Percentiles rank a stretch among this genome's conserved stretches.
Conservation (phyloP, 2,329 filamentous ascomycete genomes). For the Aureobasidium leucospermi region DNA sequence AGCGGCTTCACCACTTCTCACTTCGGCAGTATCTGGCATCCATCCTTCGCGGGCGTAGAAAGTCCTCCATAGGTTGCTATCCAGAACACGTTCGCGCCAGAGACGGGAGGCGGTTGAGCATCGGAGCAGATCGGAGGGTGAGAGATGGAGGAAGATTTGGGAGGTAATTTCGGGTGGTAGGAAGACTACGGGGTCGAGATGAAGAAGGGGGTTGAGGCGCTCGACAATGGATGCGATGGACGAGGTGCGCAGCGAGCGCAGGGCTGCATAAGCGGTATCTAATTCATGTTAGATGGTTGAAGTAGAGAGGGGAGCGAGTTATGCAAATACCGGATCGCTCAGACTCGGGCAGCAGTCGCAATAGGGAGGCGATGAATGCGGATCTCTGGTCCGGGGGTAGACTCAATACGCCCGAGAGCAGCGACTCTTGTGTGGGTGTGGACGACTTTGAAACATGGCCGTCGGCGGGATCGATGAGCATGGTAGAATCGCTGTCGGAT, state of each 20-base stretch:
- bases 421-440: slow-evolving; percentile 3
- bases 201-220: slow-evolving; percentile 71
- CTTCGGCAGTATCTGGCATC: slow-evolving; percentile 32
- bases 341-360: slow-evolving; percentile 7
- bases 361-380: slow-evolving; percentile 10
- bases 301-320: not conserved
- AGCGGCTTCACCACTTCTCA: slow-evolving; percentile 20
- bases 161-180: slow-evolving; percentile 87
- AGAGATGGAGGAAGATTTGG: slow-evolving; percentile 79
- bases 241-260: slow-evolving; percentile 72
- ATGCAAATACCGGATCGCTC: slow-evolving; percentile 15
- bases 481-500: slow-evolving; percentile 34
- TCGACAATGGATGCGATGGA: slow-evolving; percentile 74
- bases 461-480: slow-evolving; percentile 29
- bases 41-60: slow-evolving; percentile 83
- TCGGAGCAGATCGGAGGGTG: slow-evolving; percentile 69
- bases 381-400: slow-evolving; percentile 17
- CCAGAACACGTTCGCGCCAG: slow-evolving; percentile 76
- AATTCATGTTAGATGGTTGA: slow-evolving; percentile 8
- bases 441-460: slow-evolving; percentile 16
- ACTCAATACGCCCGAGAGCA: slow-evolving; percentile 6
- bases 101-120: slow-evolving; percentile 71
- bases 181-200: slow-evolving; percentile 83
- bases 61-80: slow-evolving; percentile 78
- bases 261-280: slow-evolving; percentile 76